Evolutionary conservation across 2,329 filamentous ascomycete species (phyloP).

Genomic region (Pseudogymnoascus sp.): DNA sequence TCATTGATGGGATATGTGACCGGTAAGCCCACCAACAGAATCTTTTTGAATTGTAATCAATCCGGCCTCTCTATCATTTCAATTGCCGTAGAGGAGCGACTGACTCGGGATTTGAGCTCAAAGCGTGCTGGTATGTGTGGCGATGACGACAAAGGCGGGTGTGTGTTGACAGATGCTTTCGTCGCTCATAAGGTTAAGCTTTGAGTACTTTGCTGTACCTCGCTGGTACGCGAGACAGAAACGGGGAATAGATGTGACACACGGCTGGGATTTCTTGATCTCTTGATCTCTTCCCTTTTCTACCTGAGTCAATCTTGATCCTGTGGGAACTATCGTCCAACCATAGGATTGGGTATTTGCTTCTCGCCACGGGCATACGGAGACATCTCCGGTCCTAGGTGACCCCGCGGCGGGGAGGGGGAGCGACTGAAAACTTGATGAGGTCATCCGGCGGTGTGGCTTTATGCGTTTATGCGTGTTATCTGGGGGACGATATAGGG

Average conservation of each 20-base stretch:
- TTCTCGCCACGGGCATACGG: background rate
- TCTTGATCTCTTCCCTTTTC: background rate
- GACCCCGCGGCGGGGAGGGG: background rate
- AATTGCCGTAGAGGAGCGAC: background rate
- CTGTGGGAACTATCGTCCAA: background rate
- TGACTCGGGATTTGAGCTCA: background rate
- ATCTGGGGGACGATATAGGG: slow-evolving; percentile 26
- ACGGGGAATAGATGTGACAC: background rate
- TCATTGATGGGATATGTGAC: background rate
- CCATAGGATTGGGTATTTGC: background rate
- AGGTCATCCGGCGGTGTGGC: slow-evolving; percentile 6
- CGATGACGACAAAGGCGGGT: background rate
- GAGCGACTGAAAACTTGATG: background rate
- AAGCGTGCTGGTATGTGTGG: background rate
- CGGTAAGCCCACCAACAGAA: background rate
- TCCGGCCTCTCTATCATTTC: background rate
- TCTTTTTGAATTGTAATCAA: too few relatives aligned
- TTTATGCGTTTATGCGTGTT: slow-evolving; percentile 19
- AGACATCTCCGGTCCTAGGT: background rate
- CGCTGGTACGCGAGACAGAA: background rate
- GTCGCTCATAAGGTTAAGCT: background rate
- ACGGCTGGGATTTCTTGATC: background rate
- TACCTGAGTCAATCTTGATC: background rate
- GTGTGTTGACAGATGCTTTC: slow-evolving; percentile 1
- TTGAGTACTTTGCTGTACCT: background rate